Evolutionary conservation across 441 rosid species (phyloP), one percentile per base, ranked within the genome.

Genomic region (Populus hybrid): DNA sequence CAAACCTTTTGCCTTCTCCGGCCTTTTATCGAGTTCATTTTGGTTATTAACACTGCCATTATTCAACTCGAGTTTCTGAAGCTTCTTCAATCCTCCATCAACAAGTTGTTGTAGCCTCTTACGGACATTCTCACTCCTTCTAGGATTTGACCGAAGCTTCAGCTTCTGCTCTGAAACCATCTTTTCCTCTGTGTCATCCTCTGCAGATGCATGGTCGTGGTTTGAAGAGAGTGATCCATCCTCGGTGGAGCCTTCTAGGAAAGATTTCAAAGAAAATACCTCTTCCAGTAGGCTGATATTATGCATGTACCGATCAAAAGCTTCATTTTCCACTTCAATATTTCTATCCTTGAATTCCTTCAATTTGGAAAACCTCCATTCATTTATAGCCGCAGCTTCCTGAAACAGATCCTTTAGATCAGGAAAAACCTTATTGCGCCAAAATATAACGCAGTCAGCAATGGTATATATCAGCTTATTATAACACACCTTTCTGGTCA

Each of bases 351-450:
- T 88, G 82, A 80, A 89, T 80, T 96, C 94, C 85, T 91, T 93
- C 61, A 96, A 83, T 90, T 89, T 96, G 26, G 89, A 84, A 87
- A 93, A 94, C 85, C 99, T 89, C 99, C 99, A 96, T 75, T 92
- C 98, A 75, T 94, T 96, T 72, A 96, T 87, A 70, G 90, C 87
- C 35, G 86, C 86, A 69, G 94, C 98, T 85, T 96, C 98, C 99
- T 96, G 88, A 72, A 85, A 85, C 67, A 83, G 59, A 32, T 50
- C 68, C 66, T 24, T 21, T 4, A 78, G 24, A 79, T 81, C 46
- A 86, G 81, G 70, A 35, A 21, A n/a, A 36, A 63, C 64, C 40
- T 75, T 26, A 73, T 75, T 24, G 50, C 32, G 50, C 61, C 73
- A 73, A 67, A 59, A 78, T 26, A 38, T n/a, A 67, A 75, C 69